Base-by-base conservation (phyloP, 2,329 filamentous ascomycete species). In the Aureobasidium vineae region DNA sequence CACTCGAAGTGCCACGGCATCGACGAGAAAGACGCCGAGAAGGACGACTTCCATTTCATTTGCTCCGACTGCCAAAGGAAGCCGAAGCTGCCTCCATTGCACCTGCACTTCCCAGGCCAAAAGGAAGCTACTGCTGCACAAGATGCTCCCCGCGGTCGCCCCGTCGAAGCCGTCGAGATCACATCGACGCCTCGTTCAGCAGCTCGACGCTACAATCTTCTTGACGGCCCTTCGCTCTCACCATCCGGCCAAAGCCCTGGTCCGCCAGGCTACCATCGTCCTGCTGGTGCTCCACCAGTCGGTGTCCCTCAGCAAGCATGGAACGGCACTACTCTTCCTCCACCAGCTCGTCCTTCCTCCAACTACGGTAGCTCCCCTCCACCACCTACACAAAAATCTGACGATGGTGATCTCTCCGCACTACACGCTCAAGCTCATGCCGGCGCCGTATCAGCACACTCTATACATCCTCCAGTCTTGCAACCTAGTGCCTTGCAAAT, bases 1-100 rank as follows among this genome's bases (percentile, higher is more conserved):
- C 95, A 99, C 75, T 96, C 92, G 81, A 91, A 90, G 72, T 99
- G 95, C 74, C 85, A 97, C 68, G 89, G 88, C 47, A 90, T 98
- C 69, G 85, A 85, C 53, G 86, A 96, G 72, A 80, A 84, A 68
- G 90, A 93, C 69, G 93, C 92, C 0, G 94, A 97, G 70, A 84
- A 88, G 54, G 87, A 91, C 1, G 90, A 96, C 70, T 98, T 98
- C 73, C 88, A 91, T 68, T 97, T 97, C 73, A 78, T 97, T 70
- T 98, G 94, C 79, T 81, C 81, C 40, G 87, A 89, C 56, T 99
- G 95, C 80, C 87, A 86, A 71, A 86, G 84, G 19, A 88, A 86
- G 67, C 85, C 86, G 45, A 90, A 89, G 73, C 81, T 87, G 54
- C 86, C 84, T 7, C 81, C 84, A 16, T 77, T 88, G 69, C 87